Conservation (phyloP, 1,284 basidiomycete species). For the Cryptococcus floricola region DNA sequence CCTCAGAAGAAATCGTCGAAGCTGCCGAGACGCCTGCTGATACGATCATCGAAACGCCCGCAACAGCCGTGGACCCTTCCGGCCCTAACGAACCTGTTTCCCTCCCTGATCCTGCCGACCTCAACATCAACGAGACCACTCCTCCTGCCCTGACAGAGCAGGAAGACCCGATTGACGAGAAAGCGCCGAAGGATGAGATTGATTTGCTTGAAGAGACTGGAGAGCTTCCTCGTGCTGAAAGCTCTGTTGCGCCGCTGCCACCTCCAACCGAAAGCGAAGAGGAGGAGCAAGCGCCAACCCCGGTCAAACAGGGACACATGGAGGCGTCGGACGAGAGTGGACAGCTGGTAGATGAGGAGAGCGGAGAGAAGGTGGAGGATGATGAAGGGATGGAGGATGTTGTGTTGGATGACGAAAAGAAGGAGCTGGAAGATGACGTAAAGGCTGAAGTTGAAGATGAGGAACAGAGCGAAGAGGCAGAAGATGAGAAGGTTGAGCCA, state of each 20-base stretch:
- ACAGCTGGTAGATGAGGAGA: neutral
- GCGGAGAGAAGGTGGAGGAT: neutral
- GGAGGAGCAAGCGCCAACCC: neutral
- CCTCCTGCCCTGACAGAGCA: neutral
- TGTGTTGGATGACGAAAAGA: neutral
- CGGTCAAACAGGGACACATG: neutral
- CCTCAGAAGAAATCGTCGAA: too few species aligned
- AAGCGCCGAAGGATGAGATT: constrained; percentile 36
- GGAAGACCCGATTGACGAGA: constrained; percentile 1
- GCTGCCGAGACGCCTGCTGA: too few species aligned
- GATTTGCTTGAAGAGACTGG: constrained; percentile 36
- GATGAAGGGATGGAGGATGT: neutral
- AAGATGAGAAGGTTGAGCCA: neutral
- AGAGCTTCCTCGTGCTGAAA: constrained; percentile 12
- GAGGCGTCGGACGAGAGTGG: neutral
- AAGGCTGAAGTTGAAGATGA: neutral
- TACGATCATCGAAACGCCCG: too few species aligned
- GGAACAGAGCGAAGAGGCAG: neutral
- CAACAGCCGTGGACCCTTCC: too few species aligned
- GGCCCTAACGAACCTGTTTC: neutral
- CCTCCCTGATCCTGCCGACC: neutral
- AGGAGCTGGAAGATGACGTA: neutral
- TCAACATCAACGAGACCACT: neutral
- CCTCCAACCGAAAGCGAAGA: neutral
- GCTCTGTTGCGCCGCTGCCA: constrained; percentile 9